phyloP scores from a whole-genome alignment of 352 stramenopile genomes.

The Pythium apleroticum region DNA sequence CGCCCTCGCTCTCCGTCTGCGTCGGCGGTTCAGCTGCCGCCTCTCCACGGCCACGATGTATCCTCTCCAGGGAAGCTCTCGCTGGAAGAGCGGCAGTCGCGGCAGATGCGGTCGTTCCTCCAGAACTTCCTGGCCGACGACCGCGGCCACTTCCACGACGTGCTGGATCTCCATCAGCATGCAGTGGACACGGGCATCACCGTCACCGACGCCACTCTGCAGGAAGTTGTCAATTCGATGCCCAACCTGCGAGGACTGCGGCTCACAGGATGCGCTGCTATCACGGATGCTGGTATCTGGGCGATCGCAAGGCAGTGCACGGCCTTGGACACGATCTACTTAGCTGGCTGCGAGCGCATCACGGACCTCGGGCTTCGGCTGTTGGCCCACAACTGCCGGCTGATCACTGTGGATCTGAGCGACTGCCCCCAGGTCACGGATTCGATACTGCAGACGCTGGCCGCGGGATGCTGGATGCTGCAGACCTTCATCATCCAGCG shows the following conservation, averaged over 20 bases:
- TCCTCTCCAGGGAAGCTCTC: constrained; percentile 29
- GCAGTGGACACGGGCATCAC: constrained; percentile 80
- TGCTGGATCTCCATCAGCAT: constrained; percentile 87
- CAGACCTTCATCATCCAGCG: constrained; percentile 81
- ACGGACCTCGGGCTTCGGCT: constrained; percentile 90
- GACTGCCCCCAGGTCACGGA: constrained; percentile 88
- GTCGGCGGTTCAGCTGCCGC: neutral
- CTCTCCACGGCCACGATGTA: neutral
- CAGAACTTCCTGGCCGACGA: constrained; percentile 89
- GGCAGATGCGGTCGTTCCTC: constrained; percentile 89
- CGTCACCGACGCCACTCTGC: constrained; percentile 89
- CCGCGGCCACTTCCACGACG: constrained; percentile 58
- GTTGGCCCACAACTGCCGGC: constrained; percentile 84
- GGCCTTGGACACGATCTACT: constrained; percentile 68
- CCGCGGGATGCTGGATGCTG: constrained; percentile 85
- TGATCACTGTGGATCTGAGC: constrained; percentile 82
- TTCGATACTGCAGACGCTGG: constrained; percentile 77
- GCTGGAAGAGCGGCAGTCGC: constrained; percentile 59
- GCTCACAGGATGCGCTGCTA: constrained; percentile 58
- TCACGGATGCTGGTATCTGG: constrained; percentile 91
- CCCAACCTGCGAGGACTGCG: constrained; percentile 65
- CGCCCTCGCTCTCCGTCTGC: neutral
- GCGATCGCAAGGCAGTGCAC: constrained; percentile 78
- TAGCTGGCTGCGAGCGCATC: constrained; percentile 73
- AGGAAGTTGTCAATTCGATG: constrained; percentile 85